A percentile compares a stretch with the other conserved stretches of the same genome.
These are phyloP conservation scores for Amanita polypyramis DNA, from an alignment of 768 basidiomycete genomes.

Conservation along the genomic window DNA sequence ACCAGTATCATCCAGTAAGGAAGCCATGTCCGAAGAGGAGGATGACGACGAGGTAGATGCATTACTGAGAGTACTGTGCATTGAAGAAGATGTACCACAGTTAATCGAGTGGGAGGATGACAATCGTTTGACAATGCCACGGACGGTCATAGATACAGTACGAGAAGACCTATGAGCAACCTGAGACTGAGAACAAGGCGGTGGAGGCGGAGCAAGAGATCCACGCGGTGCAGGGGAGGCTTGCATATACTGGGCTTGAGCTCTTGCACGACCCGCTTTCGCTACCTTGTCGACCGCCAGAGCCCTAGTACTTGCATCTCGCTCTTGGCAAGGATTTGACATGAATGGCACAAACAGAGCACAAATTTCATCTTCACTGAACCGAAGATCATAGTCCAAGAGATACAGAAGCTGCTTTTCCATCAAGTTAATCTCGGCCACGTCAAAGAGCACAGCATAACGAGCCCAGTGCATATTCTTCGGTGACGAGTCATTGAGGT, in stretches of 20 bases:
- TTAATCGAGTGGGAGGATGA: constrained; percentile 31
- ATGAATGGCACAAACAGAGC: constrained; percentile 63
- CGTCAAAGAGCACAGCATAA: constrained; percentile 67
- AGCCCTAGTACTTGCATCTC: constrained; percentile 32
- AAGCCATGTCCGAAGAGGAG: constrained; percentile 45
- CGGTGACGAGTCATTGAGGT: constrained; percentile 92
- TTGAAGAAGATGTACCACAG: constrained; percentile 21
- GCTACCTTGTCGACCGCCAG: constrained; percentile 45
- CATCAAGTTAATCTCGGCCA: constrained; percentile 87
- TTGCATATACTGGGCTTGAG: constrained; percentile 28
- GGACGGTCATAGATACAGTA: constrained; percentile 42
- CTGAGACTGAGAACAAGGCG: constrained; percentile 17
- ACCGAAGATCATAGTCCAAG: constrained; percentile 87
- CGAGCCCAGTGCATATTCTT: constrained; percentile 92
- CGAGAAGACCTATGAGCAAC: constrained; percentile 24
- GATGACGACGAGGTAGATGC: constrained; percentile 31
- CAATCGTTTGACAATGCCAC: constrained; percentile 48
- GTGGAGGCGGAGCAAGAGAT: constrained; percentile 26
- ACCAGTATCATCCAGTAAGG: constrained; percentile 51
- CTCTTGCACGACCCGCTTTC: constrained; percentile 42
- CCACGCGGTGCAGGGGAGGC: constrained; percentile 12
- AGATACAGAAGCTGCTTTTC: constrained; percentile 91
- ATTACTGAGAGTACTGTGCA: constrained; percentile 32
- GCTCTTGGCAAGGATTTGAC: constrained; percentile 17
- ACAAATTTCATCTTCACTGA: constrained; percentile 76